Conservation (phyloP, 176 grass and related monocot genomes). For the Metroxylon sagu region DNA sequence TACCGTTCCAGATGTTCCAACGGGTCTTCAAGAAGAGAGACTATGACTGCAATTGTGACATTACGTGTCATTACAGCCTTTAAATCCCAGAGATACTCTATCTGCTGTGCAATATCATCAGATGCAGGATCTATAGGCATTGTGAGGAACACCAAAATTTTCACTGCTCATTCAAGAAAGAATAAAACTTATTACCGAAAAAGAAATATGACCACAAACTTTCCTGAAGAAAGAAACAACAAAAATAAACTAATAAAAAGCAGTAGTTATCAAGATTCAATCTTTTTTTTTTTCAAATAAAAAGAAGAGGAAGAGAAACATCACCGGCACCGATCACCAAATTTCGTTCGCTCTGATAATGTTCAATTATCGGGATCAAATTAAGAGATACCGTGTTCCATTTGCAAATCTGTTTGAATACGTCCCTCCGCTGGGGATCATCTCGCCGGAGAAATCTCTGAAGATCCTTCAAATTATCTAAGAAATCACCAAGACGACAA, state of each 20-base stretch:
- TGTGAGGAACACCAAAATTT: slow-evolving; percentile 94
- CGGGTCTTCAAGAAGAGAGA: slow-evolving; percentile 89
- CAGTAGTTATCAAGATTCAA: too few species aligned
- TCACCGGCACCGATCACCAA: slow-evolving; percentile 59
- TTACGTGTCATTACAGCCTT: slow-evolving; percentile 54
- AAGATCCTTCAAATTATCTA: slow-evolving; percentile 84
- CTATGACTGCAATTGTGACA: slow-evolving; percentile 63
- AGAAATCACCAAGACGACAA: not conserved
- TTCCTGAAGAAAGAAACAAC: not conserved
- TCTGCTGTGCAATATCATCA: slow-evolving; percentile 63
- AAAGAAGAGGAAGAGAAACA: slow-evolving; percentile 4
- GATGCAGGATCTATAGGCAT: slow-evolving; percentile 78
- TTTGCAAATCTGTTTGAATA: slow-evolving; percentile 91
- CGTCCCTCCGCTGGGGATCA: slow-evolving; percentile 52
- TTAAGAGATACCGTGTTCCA: slow-evolving; percentile 66
- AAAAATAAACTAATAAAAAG: not conserved
- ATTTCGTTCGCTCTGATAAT: slow-evolving; percentile 63
- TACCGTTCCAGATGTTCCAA: slow-evolving; percentile 79
- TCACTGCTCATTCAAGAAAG: slow-evolving; percentile 37
- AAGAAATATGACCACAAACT: too few species aligned
- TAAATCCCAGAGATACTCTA: slow-evolving; percentile 90
- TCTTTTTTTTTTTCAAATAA: too few species aligned
- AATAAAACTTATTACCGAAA: too few species aligned
- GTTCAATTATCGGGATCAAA: slow-evolving; percentile 79
- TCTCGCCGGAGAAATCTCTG: slow-evolving; percentile 73